Evolutionary conservation across 2,329 filamentous ascomycete genomes (phyloP).

Genomic region (Paracamarosporium sp.): DNA sequence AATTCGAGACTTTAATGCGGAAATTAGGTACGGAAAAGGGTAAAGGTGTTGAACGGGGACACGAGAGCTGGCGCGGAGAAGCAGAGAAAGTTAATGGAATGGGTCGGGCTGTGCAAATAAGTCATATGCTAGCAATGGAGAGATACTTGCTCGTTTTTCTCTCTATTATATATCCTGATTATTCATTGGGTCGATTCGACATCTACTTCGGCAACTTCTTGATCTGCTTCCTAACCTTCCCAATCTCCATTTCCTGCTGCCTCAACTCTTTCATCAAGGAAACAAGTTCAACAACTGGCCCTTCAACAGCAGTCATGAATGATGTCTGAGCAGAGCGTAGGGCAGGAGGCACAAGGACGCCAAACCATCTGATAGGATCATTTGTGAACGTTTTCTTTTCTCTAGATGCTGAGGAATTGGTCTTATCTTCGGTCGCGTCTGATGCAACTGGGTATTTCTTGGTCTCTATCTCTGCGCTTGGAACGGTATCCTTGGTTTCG

Average conservation of each 20-base stretch:
- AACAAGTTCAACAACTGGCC: constrained; percentile 64
- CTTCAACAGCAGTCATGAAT: constrained; percentile 63
- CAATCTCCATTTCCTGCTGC: constrained; percentile 71
- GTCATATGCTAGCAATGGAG: too few species aligned
- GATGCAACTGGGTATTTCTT: background rate
- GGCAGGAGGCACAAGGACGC: constrained; percentile 58
- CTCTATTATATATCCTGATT: too few species aligned
- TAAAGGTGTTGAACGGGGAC: too few species aligned
- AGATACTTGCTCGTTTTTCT: too few species aligned
- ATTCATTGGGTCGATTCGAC: too few species aligned
- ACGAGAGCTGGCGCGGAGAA: too few species aligned
- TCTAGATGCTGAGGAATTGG: background rate
- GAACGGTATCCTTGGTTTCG: background rate
- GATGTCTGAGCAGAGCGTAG: constrained; percentile 65
- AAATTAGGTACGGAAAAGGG: too few species aligned
- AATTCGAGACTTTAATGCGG: too few species aligned
- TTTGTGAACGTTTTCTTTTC: background rate
- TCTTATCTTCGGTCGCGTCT: background rate
- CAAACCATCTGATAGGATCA: constrained; percentile 66
- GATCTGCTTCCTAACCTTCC: constrained; percentile 59
- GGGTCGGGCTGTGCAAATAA: too few species aligned
- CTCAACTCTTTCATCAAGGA: constrained; percentile 67
- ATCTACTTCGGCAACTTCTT: too few species aligned
- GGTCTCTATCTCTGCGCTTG: background rate
- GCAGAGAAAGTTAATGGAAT: too few species aligned